A percentile compares a stretch with the other conserved stretches of the same genome.
Conservation (phyloP, 345 rosid genomes). For the Hibiscus mutabilis region DNA sequence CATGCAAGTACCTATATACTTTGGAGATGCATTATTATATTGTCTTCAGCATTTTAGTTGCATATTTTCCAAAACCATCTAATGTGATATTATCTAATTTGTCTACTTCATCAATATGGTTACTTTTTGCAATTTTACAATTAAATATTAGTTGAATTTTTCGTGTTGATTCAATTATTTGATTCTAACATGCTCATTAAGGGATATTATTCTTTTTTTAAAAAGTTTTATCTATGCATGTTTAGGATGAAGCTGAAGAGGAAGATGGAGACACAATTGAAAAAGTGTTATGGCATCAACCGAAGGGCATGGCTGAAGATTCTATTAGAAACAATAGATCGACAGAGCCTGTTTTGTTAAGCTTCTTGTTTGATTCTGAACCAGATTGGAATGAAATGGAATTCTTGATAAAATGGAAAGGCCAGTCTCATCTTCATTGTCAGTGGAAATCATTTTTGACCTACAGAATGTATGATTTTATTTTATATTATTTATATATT, state of each 20-base stretch:
- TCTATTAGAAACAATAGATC: slow-evolving; percentile 51
- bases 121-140: background rate
- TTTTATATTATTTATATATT: too few species aligned
- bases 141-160: background rate
- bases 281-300: slow-evolving; percentile 98
- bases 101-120: background rate
- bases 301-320: slow-evolving; percentile 74
- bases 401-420: slow-evolving; percentile 97
- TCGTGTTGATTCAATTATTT: background rate
- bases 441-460: slow-evolving; percentile 86
- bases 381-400: slow-evolving; percentile 90
- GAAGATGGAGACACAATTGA: slow-evolving; percentile 95
- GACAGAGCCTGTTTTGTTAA: slow-evolving; percentile 60
- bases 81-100: background rate
- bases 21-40: background rate
- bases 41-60: background rate
- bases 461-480: slow-evolving; percentile 93
- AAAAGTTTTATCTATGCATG: slow-evolving; percentile 1
- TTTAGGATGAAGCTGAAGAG: slow-evolving; percentile 88
- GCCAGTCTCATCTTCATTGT: slow-evolving; percentile 97
- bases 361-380: slow-evolving; percentile 68
- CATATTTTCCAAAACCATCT: background rate
- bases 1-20: background rate
- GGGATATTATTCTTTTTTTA: background rate
- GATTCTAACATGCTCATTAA: background rate